Evolutionary conservation across 2,329 filamentous ascomycete genomes (phyloP).

Genomic region (Aspergillus flavus): DNA sequence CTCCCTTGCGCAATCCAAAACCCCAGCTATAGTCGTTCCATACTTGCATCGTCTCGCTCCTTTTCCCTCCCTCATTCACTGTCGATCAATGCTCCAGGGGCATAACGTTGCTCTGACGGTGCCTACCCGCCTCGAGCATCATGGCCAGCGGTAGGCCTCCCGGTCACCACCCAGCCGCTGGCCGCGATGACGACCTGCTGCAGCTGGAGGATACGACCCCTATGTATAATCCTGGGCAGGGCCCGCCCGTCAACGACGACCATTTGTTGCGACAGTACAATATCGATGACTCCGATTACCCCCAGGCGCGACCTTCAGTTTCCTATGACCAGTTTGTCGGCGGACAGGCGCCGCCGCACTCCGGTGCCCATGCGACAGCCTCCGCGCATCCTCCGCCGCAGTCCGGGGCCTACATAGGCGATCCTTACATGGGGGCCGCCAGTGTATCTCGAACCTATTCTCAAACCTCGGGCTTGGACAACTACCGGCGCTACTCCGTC

Average conservation of each 20-base stretch:
- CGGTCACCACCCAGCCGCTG: slow-evolving; percentile 49
- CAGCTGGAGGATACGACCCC: slow-evolving; percentile 45
- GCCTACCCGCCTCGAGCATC: slow-evolving; percentile 39
- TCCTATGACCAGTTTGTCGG: slow-evolving; percentile 97
- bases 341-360: slow-evolving; percentile 55
- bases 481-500: slow-evolving; percentile 88
- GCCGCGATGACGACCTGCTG: slow-evolving; percentile 48
- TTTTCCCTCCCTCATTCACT: slow-evolving; percentile 1
- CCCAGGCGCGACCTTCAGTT: slow-evolving; percentile 74
- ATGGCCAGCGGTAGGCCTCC: slow-evolving; percentile 58
- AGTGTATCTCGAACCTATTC: slow-evolving; percentile 56
- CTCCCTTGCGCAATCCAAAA: slow-evolving; percentile 14
- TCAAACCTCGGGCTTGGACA: slow-evolving; percentile 80
- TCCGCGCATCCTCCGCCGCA: slow-evolving; percentile 30
- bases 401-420: slow-evolving; percentile 38
- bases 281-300: slow-evolving; percentile 65
- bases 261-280: slow-evolving; percentile 75
- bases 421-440: slow-evolving; percentile 40
- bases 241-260: slow-evolving; percentile 78
- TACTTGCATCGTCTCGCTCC: background rate
- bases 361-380: slow-evolving; percentile 50
- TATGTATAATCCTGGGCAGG: slow-evolving; percentile 72
- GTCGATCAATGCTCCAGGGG: slow-evolving; percentile 44
- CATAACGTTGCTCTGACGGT: slow-evolving; percentile 34
- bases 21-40: background rate